These are phyloP conservation scores for Arthrobotrys entomopaga DNA, from an alignment of 2,329 filamentous ascomycete species.

Conservation along the genomic window DNA sequence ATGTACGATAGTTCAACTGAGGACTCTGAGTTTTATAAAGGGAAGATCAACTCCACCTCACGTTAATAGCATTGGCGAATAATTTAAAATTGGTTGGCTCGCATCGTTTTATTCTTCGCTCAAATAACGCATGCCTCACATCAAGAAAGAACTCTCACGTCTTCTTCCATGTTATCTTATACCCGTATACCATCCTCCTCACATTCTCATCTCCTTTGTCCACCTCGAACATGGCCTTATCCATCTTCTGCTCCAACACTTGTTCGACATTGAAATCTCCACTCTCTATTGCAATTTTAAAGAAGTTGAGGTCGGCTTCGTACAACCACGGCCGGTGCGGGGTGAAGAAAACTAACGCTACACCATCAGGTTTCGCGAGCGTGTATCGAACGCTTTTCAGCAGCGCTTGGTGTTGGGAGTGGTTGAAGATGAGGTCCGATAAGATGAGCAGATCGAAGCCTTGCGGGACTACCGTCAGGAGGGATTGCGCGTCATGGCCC, in stretches of 20 bases:
- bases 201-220: slow-evolving; percentile 78
- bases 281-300: slow-evolving; percentile 75
- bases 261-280: slow-evolving; percentile 79
- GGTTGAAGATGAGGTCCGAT: slow-evolving; percentile 89
- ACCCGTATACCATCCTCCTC: slow-evolving; percentile 34
- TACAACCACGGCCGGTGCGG: slow-evolving; percentile 92
- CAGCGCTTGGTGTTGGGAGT: slow-evolving; percentile 83
- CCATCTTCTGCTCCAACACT: slow-evolving; percentile 82
- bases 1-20: slow-evolving; percentile 1
- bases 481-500: slow-evolving; percentile 72
- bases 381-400: slow-evolving; percentile 76
- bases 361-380: slow-evolving; percentile 68
- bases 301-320: slow-evolving; percentile 86
- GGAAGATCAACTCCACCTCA: too few species aligned
- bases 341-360: slow-evolving; percentile 91
- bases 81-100: too few species aligned
- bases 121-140: too few species aligned
- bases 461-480: slow-evolving; percentile 70
- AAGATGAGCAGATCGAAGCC: slow-evolving; percentile 83
- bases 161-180: slow-evolving; percentile 43
- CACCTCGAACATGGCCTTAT: slow-evolving; percentile 86
- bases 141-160: too few species aligned
- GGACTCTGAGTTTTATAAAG: too few species aligned
- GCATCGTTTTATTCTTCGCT: too few species aligned
- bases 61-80: neutral